Evolutionary conservation across 176 grass and related monocot species (phyloP), one percentile per base, ranked within the genome.

Genomic region (Saccharum spontaneum): DNA sequence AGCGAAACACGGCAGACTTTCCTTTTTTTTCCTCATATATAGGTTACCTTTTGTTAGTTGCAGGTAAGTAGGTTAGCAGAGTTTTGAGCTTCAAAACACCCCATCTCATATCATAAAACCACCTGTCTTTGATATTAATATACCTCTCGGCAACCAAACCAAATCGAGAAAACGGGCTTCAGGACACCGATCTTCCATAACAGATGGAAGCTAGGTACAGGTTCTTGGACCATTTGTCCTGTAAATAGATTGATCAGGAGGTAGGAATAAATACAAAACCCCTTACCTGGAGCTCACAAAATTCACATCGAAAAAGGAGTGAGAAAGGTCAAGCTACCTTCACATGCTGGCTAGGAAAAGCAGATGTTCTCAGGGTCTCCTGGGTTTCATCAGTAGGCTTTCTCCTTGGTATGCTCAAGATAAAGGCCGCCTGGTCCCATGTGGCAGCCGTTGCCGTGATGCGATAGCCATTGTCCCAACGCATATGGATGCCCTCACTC

Each of bases 181-280:
- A 98, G 1, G 95, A 98, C 11, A 93, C 93, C 2, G 95, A 93
- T 86, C 95, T 98, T 88, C 95, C 95, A 90, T 98, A 95, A 85
- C 93, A 98, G 49, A 98, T 85, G 62, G 91, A 95, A 64, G 93
- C 91, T 65, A 95, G 52, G 78, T 95, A 98, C 9, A 98, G 85
- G 78, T 98, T 98, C 77, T 94, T 98, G 50, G 89, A 74, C 93
- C 95, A 98, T 91, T 98, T 98, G 45, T 95, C 95, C 95, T 98
- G 91, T 55, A 89, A 83, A 79, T 73, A 90, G 81, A 85, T 89
- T 41, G 54, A 83, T 90, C 57, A 76, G 82, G 11, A 82, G 37
- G 71, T 54, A 28, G 28, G 52, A 87, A 76, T 33, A 69, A 10
- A 36, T 38, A 23, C n/a, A 52, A 78, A 22, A 54, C 26, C 5